A percentile compares a stretch with the other conserved stretches of the same genome.
phyloP scores from a whole-genome alignment of 1,139 yeast species.

The Geotrichum reessii region DNA sequence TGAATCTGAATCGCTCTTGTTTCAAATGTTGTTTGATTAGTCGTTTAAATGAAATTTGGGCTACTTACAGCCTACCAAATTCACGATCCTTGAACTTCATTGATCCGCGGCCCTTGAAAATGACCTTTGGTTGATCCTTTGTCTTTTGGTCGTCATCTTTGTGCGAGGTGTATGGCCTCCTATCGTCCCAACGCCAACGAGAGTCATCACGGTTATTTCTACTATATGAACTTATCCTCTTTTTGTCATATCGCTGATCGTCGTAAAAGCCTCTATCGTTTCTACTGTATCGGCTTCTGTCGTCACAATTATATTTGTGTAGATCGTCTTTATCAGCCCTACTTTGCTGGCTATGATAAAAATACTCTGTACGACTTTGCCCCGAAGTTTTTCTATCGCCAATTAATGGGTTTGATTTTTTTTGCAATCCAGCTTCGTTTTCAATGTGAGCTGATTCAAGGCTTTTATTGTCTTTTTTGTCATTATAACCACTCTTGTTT shows the following conservation, averaged over 20 bases:
- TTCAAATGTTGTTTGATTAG: not conserved
- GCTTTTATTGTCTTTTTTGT: not conserved
- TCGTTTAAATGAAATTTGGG: not conserved
- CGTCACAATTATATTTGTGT: not conserved
- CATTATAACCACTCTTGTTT: not conserved
- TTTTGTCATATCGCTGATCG: not conserved
- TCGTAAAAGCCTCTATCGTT: not conserved
- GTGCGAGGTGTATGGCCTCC: not conserved
- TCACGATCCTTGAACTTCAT: conserved; percentile 28
- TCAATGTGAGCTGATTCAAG: not conserved
- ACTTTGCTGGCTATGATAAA: not conserved
- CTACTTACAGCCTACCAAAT: conserved; percentile 3
- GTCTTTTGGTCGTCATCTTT: not conserved
- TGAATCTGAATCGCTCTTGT: not conserved
- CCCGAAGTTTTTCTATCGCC: not conserved
- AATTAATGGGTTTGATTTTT: not conserved
- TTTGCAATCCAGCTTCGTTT: not conserved
- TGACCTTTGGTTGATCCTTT: conserved; percentile 16
- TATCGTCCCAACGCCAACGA: not conserved
- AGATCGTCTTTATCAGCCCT: not conserved
- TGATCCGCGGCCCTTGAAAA: conserved; percentile 32
- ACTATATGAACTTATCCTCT: conserved; percentile 4
- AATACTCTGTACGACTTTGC: not conserved
- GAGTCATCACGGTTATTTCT: not conserved
- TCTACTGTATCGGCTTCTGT: not conserved